Evolutionary conservation across 139 green algal species (phyloP), one percentile per base, ranked within the genome.

Genomic region (Gonium pectorale): DNA sequence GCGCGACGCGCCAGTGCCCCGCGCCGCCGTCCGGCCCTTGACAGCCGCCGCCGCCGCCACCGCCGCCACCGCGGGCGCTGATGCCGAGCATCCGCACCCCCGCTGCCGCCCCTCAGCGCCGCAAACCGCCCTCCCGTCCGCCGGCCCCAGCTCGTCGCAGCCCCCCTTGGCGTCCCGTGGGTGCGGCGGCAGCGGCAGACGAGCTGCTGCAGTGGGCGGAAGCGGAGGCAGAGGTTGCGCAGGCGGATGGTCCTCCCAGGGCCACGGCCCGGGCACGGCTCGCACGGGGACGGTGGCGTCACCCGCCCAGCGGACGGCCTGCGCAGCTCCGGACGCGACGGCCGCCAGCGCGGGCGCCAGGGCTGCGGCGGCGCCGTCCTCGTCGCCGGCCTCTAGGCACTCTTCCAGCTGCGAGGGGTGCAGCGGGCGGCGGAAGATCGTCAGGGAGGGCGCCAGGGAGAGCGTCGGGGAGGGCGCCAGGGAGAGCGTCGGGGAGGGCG

Each of bases 351-450:
- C 84, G 26, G 83, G 80, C 40, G 72, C 31, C 40, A 90, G 80
- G 24, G 81, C 80, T 33, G 67, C 59, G 77, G 89, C 86, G 1
- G 90, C 90, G 13, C 62, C 79, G 27, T 60, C 74, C 26, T 63
- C 37, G 69, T 94, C 85, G 0, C 70, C 86, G 1, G 24, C 75
- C 78, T 92, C 75, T 73, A 87, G 51, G 35, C n/a, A 62, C 0
- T 31, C 2, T 33, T 81, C 40, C 70, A 90, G 31, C 62, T 67
- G 56, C n/a, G 38, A 33, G 13, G 15, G 15, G 21, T 19, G 9
- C 24, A 75, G 51, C 0, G 22, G 67, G 11, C 41, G 51, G 31
- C 46, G n/a, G 56, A 22, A 37, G 62, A 41, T n/a, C n/a, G n/a
- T n/a, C n/a, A n/a, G n/a, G n/a, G n/a, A n/a, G n/a, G n/a, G n/a